These are phyloP conservation scores for Besnoitia besnoiti DNA, from an alignment of 169 alveolate species.

Conservation along the genomic window DNA sequence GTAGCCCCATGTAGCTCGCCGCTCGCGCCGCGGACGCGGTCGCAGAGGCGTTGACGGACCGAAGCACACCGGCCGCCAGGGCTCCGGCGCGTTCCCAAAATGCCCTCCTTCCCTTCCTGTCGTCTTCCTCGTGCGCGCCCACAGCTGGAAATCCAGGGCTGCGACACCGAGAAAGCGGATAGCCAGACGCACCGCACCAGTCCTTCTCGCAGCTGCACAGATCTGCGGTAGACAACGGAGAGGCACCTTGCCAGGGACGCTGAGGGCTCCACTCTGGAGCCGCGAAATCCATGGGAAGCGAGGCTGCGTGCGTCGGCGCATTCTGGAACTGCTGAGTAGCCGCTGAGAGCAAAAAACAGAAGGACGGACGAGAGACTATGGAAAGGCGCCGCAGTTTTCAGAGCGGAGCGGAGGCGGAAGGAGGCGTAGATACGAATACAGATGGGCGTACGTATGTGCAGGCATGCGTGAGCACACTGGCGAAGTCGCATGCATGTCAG, in stretches of 20 bases:
- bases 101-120: background rate
- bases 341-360: background rate
- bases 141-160: too few species aligned
- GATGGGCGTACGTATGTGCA: too few species aligned
- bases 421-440: too few species aligned
- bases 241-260: background rate
- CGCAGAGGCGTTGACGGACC: constrained; percentile 1
- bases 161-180: too few species aligned
- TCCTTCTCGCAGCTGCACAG: too few species aligned
- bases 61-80: background rate
- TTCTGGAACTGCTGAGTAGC: constrained; percentile 26
- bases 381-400: too few species aligned
- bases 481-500: too few species aligned
- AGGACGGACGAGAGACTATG: background rate
- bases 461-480: too few species aligned
- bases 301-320: background rate
- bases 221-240: background rate
- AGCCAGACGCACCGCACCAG: too few species aligned
- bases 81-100: background rate
- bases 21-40: too few species aligned
- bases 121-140: background rate
- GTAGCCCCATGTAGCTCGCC: background rate
- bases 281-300: background rate
- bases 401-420: too few species aligned
- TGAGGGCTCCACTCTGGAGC: background rate